A percentile compares a stretch with the other conserved stretches of the same genome.
These are phyloP conservation scores for Helminthosporium solani DNA, from an alignment of 2,329 filamentous ascomycete genomes.

Conservation along the genomic window DNA sequence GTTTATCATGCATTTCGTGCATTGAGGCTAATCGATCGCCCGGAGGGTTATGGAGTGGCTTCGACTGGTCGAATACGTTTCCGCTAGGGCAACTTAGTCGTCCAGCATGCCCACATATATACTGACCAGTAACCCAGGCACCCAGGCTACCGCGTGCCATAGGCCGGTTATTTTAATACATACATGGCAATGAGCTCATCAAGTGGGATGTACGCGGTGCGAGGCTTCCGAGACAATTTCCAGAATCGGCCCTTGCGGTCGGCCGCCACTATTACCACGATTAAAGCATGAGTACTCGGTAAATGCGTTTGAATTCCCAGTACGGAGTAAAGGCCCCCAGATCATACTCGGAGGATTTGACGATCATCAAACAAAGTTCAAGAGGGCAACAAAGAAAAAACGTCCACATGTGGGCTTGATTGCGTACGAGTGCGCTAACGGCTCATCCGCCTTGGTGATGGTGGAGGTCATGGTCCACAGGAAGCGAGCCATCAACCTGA, in stretches of 20 bases:
- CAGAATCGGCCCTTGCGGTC: not conserved
- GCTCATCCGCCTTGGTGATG: conserved; percentile 4
- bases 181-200: too few relatives aligned
- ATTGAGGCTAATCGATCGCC: conserved; percentile 1
- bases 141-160: not conserved
- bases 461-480: conserved; percentile 15
- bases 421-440: conserved; percentile 1
- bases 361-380: not conserved
- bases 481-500: conserved; percentile 34
- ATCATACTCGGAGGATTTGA: conserved; percentile 9
- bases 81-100: conserved; percentile 13
- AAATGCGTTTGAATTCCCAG: too few relatives aligned
- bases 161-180: not conserved
- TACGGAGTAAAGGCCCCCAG: too few relatives aligned
- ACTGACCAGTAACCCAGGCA: too few relatives aligned
- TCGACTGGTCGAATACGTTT: conserved; percentile 4
- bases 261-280: too few relatives aligned
- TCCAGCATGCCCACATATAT: not conserved
- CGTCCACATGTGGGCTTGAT: not conserved
- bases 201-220: conserved; percentile 7
- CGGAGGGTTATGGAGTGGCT: not conserved
- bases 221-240: conserved; percentile 9
- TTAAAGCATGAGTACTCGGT: too few relatives aligned
- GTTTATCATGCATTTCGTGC: conserved; percentile 3
- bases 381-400: not conserved